Percentiles rank a stretch among this genome's conserved stretches.
Conservation (phyloP, 208 protist species). For the Trypanosomatidae sp. region DNA sequence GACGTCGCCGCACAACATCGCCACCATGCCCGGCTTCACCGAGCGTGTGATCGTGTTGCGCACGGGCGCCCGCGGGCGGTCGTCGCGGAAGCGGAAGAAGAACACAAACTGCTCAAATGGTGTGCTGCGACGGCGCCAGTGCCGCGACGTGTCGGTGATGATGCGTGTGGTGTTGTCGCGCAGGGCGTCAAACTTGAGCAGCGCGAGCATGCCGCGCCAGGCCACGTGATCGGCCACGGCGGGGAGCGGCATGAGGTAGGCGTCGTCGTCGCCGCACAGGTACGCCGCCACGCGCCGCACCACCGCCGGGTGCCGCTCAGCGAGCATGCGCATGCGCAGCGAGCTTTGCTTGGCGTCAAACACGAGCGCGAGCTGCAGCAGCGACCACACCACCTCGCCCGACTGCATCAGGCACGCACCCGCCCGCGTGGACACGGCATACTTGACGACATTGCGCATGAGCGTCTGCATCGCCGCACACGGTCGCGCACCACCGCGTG, state of each 20-base stretch:
- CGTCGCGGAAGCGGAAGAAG: slow-evolving; percentile 73
- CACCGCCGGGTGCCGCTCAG: slow-evolving; percentile 40
- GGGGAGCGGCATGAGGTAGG: slow-evolving; percentile 63
- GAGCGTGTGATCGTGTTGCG: slow-evolving; percentile 76
- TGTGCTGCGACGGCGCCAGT: slow-evolving; percentile 60
- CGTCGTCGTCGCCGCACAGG: slow-evolving; percentile 70
- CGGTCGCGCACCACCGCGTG: too few species aligned
- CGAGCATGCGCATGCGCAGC: slow-evolving; percentile 52
- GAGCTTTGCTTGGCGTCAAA: slow-evolving; percentile 76
- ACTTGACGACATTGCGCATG: slow-evolving; percentile 12
- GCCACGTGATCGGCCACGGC: slow-evolving; percentile 61
- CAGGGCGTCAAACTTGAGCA: slow-evolving; percentile 75
- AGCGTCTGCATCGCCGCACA: slow-evolving; percentile 18
- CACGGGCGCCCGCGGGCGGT: slow-evolving; percentile 15
- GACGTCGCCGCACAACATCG: slow-evolving; percentile 59
- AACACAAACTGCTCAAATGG: slow-evolving; percentile 83
- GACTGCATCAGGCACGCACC: slow-evolving; percentile 48
- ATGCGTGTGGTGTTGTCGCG: slow-evolving; percentile 77
- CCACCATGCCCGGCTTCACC: slow-evolving; percentile 71
- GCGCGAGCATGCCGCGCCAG: slow-evolving; percentile 39
- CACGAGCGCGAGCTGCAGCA: slow-evolving; percentile 53
- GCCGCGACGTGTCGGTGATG: slow-evolving; percentile 77
- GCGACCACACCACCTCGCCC: slow-evolving; percentile 39
- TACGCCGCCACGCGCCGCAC: slow-evolving; percentile 41
- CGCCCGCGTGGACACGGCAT: slow-evolving; percentile 18